phyloP scores from a whole-genome alignment of 1,284 basidiomycete species.

The Tausonia pullulans region DNA sequence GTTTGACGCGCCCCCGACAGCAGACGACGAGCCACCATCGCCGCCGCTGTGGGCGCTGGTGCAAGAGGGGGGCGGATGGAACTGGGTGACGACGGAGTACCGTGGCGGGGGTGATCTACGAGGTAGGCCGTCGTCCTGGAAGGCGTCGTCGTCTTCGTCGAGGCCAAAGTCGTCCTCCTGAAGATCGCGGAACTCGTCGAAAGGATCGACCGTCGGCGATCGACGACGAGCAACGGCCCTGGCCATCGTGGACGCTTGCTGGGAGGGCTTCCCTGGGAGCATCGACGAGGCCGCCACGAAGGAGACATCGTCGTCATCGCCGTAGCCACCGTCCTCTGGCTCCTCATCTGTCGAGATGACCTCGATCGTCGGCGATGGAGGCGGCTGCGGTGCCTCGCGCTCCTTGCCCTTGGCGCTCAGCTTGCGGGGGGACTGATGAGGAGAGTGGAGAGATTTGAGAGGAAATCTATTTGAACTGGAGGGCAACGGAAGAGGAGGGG shows the following conservation, averaged over 20 bases:
- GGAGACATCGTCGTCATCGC: not conserved
- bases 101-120: not conserved
- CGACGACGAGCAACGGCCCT: not conserved
- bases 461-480: slow-evolving; percentile 1
- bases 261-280: too few species aligned
- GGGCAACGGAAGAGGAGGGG: not conserved
- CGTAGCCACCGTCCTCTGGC: not conserved
- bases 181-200: slow-evolving; percentile 7
- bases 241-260: not conserved
- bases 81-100: not conserved
- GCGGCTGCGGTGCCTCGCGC: not conserved
- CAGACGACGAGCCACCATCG: not conserved
- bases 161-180: not conserved
- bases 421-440: not conserved
- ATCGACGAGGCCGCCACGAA: too few species aligned
- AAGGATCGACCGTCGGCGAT: not conserved
- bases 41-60: not conserved
- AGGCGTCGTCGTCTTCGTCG: slow-evolving; percentile 4
- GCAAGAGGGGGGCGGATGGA: not conserved
- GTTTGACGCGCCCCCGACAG: not conserved
- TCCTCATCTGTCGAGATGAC: not conserved
- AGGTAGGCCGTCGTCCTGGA: not conserved
- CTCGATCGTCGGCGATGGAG: not conserved
- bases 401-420: not conserved
- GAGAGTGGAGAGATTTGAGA: not conserved